Conservation (phyloP, 2,329 filamentous ascomycete genomes). For the Fusarium tricinctum region DNA sequence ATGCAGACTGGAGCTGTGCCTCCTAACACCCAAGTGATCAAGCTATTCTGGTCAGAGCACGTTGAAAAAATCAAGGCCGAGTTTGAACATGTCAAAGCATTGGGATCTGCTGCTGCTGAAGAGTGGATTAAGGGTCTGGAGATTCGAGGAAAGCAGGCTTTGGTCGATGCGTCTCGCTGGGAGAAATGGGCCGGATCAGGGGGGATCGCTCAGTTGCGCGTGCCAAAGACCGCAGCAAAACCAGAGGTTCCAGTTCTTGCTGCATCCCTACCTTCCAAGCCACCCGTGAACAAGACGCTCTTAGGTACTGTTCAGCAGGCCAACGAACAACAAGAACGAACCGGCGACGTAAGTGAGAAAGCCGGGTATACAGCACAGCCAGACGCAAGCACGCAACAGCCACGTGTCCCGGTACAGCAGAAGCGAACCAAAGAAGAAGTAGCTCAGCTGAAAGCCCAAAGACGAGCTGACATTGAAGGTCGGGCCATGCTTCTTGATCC, state of each 20-base stretch:
- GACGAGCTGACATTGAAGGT: slow-evolving; percentile 78
- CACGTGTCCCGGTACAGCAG: slow-evolving; percentile 46
- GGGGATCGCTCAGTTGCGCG: slow-evolving; percentile 57
- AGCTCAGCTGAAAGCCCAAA: slow-evolving; percentile 72
- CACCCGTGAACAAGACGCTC: slow-evolving; percentile 3
- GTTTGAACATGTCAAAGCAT: slow-evolving; percentile 72
- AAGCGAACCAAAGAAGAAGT: slow-evolving; percentile 74
- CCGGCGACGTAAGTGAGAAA: slow-evolving; percentile 10
- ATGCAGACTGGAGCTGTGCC: slow-evolving; percentile 66
- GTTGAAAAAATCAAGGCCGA: slow-evolving; percentile 73
- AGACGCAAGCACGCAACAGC: slow-evolving; percentile 14
- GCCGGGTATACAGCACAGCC: slow-evolving; percentile 6
- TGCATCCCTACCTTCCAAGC: background rate
- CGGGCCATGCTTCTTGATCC: slow-evolving; percentile 76
- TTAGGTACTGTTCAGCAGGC: background rate
- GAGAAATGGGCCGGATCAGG: slow-evolving; percentile 76
- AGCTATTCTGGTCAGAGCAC: slow-evolving; percentile 75
- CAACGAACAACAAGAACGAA: slow-evolving; percentile 14
- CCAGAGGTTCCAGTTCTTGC: background rate
- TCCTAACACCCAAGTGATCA: slow-evolving; percentile 67
- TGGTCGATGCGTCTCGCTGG: slow-evolving; percentile 76
- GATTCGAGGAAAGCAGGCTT: slow-evolving; percentile 70
- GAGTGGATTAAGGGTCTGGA: slow-evolving; percentile 86
- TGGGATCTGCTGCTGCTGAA: slow-evolving; percentile 77
- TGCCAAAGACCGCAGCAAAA: slow-evolving; percentile 11